These are phyloP conservation scores for Adansonia rubrostipa DNA, from an alignment of 441 rosid genomes.

Conservation along the genomic window DNA sequence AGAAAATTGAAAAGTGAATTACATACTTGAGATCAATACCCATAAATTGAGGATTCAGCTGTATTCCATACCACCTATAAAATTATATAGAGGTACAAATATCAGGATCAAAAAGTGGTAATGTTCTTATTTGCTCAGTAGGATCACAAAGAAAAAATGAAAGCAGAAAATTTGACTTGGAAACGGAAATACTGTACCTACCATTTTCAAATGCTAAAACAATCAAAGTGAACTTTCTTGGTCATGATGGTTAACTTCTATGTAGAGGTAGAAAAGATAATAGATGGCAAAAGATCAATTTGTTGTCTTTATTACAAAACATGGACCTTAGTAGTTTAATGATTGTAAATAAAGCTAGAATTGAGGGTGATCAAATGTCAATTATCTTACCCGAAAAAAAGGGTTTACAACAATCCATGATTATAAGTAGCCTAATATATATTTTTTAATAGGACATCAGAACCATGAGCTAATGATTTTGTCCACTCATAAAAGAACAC, in stretches of 20 bases:
- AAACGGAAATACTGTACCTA: slow-evolving; percentile 21
- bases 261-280: background rate
- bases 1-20: background rate
- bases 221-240: background rate
- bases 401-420: background rate
- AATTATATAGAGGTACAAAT: slow-evolving; percentile 29
- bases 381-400: background rate
- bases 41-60: slow-evolving; percentile 85
- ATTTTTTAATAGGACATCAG: background rate
- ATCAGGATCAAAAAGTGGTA: slow-evolving; percentile 6
- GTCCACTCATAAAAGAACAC: background rate
- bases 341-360: background rate
- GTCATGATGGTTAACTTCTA: background rate
- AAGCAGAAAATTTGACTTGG: background rate
- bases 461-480: background rate
- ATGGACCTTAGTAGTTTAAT: slow-evolving; percentile 1
- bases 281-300: background rate
- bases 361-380: background rate
- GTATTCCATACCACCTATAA: slow-evolving; percentile 90
- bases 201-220: slow-evolving; percentile 15
- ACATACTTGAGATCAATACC: slow-evolving; percentile 89
- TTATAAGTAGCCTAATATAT: background rate
- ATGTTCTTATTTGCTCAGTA: background rate
- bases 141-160: slow-evolving; percentile 1
- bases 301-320: background rate